Evolutionary conservation across 176 grass and related monocot genomes (phyloP), one percentile per base, ranked within the genome.

Genomic region (Rhynchospora breviuscula): DNA sequence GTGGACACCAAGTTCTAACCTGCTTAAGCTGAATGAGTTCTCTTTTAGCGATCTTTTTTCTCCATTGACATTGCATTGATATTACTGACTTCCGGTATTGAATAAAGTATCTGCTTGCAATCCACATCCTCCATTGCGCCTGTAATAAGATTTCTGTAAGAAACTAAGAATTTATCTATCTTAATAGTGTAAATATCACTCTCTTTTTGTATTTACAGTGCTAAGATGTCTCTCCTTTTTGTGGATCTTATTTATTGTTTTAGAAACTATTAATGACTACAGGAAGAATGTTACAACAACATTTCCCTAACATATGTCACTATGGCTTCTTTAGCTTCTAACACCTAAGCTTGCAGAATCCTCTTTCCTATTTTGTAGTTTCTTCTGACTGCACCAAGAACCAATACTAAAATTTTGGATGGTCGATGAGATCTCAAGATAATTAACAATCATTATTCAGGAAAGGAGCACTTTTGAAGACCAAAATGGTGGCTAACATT

Each of bases 1-100:
- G 13, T 10, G 80, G 67, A 82, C 79, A 54, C 21, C 23, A 51
- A 46, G n/a, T 59, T 72, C 62, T 49, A 88, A 97, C 94, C 29
- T 88, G 83, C 90, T 93, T 97, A 81, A 91, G 87, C 65, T 56
- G 87, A 48, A 75, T 69, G 77, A 97, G 69, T 89, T 87, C 86
- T 89, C 91, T 90, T 93, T 88, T 97, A 75, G 94, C 91, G 65
- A 93, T 79, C 73, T 91, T 90, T 80, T 89, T 90, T 85, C 89
- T 93, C 91, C 94, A 97, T 79, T 89, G 84, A 87, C 94, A 88
- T 84, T 97, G 94, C 51, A 93, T 71, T 25, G 74, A 86, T 84
- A 97, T 31, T 53, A 80, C 83, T 61, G 94, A 89, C 68, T 79
- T 21, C 54, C 57, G 74, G 35, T 91, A 97, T 79, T 88, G 72